Percentiles rank a stretch among this genome's conserved stretches.
Conservation (phyloP, 345 rosid genomes). For the Orychophragmus violaceus region DNA sequence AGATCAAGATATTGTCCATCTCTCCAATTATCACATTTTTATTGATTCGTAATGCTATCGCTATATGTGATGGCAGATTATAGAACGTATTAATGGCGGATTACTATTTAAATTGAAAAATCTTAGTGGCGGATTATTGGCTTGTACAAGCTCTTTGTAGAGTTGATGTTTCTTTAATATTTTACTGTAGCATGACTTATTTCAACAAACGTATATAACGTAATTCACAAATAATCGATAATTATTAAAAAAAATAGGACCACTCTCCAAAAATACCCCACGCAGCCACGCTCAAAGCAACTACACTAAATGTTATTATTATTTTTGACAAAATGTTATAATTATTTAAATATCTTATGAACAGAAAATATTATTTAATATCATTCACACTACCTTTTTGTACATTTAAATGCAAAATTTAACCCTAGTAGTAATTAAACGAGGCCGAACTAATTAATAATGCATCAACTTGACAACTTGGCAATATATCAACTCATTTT, state of each 20-base stretch:
- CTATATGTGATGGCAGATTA: not conserved
- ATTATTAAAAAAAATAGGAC: slow-evolving; percentile 18
- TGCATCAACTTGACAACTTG: slow-evolving; percentile 23
- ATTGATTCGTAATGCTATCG: no score
- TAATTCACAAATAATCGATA: slow-evolving; percentile 2
- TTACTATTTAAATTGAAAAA: no score
- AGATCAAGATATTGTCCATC: no score
- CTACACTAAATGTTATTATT: slow-evolving; percentile 18
- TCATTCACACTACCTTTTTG: slow-evolving; percentile 8
- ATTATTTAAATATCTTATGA: not conserved
- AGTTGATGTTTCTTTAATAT: not conserved
- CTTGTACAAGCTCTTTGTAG: no score
- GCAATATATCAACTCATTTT: slow-evolving; percentile 14
- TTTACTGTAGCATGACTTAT: slow-evolving; percentile 19
- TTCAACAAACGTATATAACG: slow-evolving; percentile 9
- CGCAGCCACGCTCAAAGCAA: slow-evolving; percentile 19
- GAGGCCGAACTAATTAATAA: slow-evolving; percentile 24
- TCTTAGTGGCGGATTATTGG: not conserved
- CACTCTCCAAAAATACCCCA: slow-evolving; percentile 18
- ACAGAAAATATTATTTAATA: no score
- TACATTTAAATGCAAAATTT: slow-evolving; percentile 17
- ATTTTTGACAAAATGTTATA: slow-evolving; percentile 6
- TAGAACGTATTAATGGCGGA: not conserved
- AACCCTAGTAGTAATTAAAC: slow-evolving; percentile 20
- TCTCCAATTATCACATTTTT: no score